Percentiles rank a stretch among this genome's conserved stretches.
Evolutionary conservation across 2,329 filamentous ascomycete genomes (phyloP).

Genomic region (Thielaviopsis punctulata): DNA sequence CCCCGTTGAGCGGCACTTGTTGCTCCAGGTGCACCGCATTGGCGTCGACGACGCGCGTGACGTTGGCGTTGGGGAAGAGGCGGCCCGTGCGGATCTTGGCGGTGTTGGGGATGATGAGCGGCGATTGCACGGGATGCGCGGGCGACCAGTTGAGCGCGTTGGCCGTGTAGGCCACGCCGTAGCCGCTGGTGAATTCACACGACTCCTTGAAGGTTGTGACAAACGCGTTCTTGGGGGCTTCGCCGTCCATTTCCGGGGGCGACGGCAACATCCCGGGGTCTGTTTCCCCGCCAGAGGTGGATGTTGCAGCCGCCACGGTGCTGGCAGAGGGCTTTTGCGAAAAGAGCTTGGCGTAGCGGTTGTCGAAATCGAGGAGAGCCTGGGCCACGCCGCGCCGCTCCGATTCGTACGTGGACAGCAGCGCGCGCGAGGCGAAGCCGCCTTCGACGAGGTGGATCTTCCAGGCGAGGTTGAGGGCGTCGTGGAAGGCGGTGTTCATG

Average conservation of each 20-base stretch:
- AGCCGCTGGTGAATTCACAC: constrained; percentile 85
- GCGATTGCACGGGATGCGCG: constrained; percentile 52
- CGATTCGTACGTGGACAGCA: constrained; percentile 70
- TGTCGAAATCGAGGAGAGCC: constrained; percentile 70
- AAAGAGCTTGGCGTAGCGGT: constrained; percentile 79
- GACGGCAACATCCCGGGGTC: not conserved
- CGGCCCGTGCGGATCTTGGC: constrained; percentile 56
- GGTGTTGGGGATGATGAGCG: constrained; percentile 47
- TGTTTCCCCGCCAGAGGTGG: constrained; percentile 15
- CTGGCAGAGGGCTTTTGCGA: constrained; percentile 58
- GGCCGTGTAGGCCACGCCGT: constrained; percentile 69
- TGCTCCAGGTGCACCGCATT: constrained; percentile 85
- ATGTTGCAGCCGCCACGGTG: constrained; percentile 52
- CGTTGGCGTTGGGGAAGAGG: constrained; percentile 59
- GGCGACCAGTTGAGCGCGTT: constrained; percentile 75
- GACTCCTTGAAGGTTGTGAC: constrained; percentile 79
- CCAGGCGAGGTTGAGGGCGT: constrained; percentile 84
- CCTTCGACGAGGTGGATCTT: constrained; percentile 84
- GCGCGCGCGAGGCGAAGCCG: constrained; percentile 57
- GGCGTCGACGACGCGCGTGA: constrained; percentile 74
- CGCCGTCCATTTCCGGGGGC: not conserved
- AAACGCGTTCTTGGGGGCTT: constrained; percentile 54
- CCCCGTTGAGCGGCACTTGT: constrained; percentile 73
- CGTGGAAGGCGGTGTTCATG: constrained; percentile 66
- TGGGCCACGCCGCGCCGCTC: constrained; percentile 78